phyloP scores from a whole-genome alignment of 2,329 filamentous ascomycete genomes.

The Colletotrichum neosansevieriae region DNA sequence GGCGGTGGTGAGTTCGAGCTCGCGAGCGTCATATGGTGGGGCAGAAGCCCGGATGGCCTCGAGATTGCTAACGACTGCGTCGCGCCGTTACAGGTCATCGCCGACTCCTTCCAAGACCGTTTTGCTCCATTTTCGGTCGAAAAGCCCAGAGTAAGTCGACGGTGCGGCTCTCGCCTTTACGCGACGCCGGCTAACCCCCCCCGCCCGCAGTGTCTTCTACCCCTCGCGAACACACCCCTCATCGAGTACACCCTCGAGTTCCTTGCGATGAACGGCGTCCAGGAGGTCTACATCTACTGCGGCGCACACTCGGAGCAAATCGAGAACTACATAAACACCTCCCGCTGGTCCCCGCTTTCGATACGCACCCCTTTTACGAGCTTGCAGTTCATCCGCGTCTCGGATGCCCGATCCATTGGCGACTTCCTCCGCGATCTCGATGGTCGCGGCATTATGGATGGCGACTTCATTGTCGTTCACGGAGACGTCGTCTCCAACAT shows the following conservation, averaged over 20 bases:
- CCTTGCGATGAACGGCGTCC: constrained; percentile 93
- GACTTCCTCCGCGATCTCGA: constrained; percentile 97
- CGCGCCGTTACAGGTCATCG: constrained; percentile 74
- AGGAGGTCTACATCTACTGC: constrained; percentile 93
- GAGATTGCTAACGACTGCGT: constrained; percentile 21
- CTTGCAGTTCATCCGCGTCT: constrained; percentile 86
- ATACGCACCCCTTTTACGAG: constrained; percentile 76
- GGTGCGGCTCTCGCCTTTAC: neutral
- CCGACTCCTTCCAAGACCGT: constrained; percentile 93
- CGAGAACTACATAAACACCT: constrained; percentile 85
- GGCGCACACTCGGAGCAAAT: constrained; percentile 88
- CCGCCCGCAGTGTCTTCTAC: constrained; percentile 81
- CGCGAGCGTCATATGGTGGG: constrained; percentile 44
- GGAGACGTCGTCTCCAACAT: constrained; percentile 94
- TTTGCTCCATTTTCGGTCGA: constrained; percentile 92
- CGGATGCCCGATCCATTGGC: constrained; percentile 85
- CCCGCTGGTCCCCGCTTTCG: constrained; percentile 74
- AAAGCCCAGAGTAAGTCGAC: constrained; percentile 78
- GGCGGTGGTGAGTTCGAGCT: constrained; percentile 61
- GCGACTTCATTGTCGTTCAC: constrained; percentile 93
- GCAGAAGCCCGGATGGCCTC: constrained; percentile 39
- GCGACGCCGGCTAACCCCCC: constrained; percentile 39
- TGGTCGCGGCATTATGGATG: constrained; percentile 83
- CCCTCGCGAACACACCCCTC: constrained; percentile 91
- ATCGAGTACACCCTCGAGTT: constrained; percentile 99